A percentile compares a stretch with the other conserved stretches of the same genome.
phyloP scores from a whole-genome alignment of 192 early-diverging fungal genomes.

The Backusella psychrophila region DNA sequence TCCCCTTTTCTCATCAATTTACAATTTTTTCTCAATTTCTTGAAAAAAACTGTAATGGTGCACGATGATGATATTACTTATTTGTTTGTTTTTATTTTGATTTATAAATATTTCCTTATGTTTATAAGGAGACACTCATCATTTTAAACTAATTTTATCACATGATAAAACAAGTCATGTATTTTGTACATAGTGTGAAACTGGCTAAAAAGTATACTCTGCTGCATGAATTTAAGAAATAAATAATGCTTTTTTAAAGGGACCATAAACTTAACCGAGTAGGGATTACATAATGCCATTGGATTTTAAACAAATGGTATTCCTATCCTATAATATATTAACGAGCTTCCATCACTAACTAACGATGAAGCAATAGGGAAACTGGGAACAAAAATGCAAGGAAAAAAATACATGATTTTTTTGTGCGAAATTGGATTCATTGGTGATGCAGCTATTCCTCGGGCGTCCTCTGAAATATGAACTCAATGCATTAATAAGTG shows the following conservation, averaged over 20 bases:
- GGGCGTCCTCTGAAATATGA: not conserved
- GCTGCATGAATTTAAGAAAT: not conserved
- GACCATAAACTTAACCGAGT: not conserved
- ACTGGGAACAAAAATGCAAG: not conserved
- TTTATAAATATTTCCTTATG: not conserved
- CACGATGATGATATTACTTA: not conserved
- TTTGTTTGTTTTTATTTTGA: not conserved
- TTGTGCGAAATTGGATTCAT: not conserved
- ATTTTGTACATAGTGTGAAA: not conserved
- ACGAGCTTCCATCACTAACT: not conserved
- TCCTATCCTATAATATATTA: not conserved
- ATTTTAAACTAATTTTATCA: not conserved
- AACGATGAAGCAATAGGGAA: not conserved
- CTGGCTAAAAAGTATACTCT: not conserved
- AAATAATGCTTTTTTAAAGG: not conserved
- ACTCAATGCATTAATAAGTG: not conserved
- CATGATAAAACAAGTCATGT: not conserved
- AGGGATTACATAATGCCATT: not conserved
- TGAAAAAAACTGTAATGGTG: no score
- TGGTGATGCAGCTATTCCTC: not conserved
- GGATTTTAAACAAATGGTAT: not conserved
- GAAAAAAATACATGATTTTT: not conserved
- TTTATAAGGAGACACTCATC: not conserved
- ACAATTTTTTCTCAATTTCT: no score
- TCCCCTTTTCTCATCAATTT: no score